Conservation (phyloP, 768 basidiomycete species). For the Naganishia kalamii region DNA sequence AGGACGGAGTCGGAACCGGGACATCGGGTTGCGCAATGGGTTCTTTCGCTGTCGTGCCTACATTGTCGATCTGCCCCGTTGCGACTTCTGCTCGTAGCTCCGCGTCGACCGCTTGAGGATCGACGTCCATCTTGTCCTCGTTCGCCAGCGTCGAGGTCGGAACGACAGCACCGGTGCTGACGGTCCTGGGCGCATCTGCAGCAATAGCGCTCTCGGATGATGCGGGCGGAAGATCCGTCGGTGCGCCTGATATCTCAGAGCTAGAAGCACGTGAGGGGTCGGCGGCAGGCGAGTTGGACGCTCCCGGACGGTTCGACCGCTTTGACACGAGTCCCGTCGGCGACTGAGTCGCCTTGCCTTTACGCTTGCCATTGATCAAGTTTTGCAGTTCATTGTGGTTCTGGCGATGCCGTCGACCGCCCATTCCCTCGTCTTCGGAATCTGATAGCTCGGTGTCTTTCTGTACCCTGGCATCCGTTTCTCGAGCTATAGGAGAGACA, state of each 20-base stretch:
- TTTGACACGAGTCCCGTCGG: not conserved
- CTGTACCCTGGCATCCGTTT: slow-evolving; percentile 75
- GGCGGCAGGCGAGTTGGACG: not conserved
- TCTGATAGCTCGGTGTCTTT: slow-evolving; percentile 86
- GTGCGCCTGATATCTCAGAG: not conserved
- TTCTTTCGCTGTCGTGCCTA: slow-evolving; percentile 7
- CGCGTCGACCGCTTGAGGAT: slow-evolving; percentile 17
- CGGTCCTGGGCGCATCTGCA: not conserved
- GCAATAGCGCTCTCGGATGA: not conserved
- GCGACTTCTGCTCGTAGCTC: slow-evolving; percentile 14
- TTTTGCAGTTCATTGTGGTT: slow-evolving; percentile 27
- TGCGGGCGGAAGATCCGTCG: not conserved
- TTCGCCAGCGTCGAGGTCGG: not conserved
- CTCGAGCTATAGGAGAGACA: slow-evolving; percentile 51
- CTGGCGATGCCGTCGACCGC: slow-evolving; percentile 55
- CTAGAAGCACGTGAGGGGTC: not conserved
- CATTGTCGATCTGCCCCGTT: slow-evolving; percentile 15
- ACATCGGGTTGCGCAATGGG: not conserved
- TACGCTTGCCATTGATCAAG: slow-evolving; percentile 8
- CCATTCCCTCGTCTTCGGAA: slow-evolving; percentile 95
- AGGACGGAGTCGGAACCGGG: not conserved
- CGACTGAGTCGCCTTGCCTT: slow-evolving; percentile 19
- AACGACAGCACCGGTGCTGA: slow-evolving; percentile 19
- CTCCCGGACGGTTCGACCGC: not conserved
- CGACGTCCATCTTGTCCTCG: slow-evolving; percentile 9